A percentile compares a stretch with the other conserved stretches of the same genome.
Evolutionary conservation across 495 filamentous ascomycete genomes (phyloP).

Genomic region (Collariella sp.): DNA sequence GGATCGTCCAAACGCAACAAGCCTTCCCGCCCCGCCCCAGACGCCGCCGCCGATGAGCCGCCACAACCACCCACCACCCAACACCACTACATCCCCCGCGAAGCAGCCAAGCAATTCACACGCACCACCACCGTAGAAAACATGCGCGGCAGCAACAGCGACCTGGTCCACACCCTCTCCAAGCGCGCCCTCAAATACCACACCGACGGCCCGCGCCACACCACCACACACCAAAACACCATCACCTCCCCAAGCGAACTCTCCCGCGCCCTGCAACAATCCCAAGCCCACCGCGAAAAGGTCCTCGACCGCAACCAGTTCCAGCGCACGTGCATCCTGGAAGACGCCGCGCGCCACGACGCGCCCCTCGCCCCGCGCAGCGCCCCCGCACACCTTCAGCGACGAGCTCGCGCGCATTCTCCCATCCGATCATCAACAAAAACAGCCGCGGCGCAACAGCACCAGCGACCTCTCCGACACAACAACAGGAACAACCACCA

Average conservation of each 20-base stretch:
- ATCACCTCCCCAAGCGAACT: constrained; percentile 10
- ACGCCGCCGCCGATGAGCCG: constrained; percentile 11
- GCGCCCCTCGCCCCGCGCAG: not conserved
- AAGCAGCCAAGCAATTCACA: constrained; percentile 42
- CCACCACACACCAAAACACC: not conserved
- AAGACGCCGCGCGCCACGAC: constrained; percentile 19
- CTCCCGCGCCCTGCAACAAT: constrained; percentile 10
- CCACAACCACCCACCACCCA: not conserved
- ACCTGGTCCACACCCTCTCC: constrained; percentile 26
- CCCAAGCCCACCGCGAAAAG: constrained; percentile 17
- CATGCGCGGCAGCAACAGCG: constrained; percentile 24
- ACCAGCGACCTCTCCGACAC: constrained; percentile 11
- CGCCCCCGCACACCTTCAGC: constrained; percentile 16
- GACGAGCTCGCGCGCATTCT: constrained; percentile 13
- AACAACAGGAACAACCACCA: not conserved
- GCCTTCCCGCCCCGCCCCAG: not conserved
- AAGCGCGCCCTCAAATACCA: constrained; percentile 30
- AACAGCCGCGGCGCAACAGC: constrained; percentile 17
- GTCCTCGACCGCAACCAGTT: constrained; percentile 29
- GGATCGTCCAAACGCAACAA: constrained; percentile 17
- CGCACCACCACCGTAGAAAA: constrained; percentile 37
- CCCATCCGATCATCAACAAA: not conserved
- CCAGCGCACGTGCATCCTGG: constrained; percentile 23
- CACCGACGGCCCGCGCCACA: constrained; percentile 13
- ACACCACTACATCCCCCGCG: constrained; percentile 34